phyloP scores from a whole-genome alignment of 306 rosid species.

The Fragaria nilgerrensis region DNA sequence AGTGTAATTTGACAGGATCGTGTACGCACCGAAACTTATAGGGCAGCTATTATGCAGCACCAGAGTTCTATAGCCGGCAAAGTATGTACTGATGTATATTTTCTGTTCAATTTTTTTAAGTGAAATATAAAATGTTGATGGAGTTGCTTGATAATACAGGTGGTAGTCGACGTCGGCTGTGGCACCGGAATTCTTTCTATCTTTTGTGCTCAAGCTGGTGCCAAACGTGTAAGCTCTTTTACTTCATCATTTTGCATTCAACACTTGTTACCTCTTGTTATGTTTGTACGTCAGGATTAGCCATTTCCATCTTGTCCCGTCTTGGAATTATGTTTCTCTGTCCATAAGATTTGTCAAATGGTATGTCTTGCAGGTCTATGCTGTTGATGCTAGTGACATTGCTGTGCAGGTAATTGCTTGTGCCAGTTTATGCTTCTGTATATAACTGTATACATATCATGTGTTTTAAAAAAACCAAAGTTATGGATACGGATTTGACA shows the following conservation, averaged over 20 bases:
- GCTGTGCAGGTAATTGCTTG: constrained; percentile 75
- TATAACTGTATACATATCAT: not conserved
- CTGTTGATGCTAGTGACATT: constrained; percentile 97
- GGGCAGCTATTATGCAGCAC: constrained; percentile 81
- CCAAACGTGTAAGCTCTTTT: constrained; percentile 66
- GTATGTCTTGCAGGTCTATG: constrained; percentile 68
- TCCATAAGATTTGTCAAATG: constrained; percentile 22
- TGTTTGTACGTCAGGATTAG: not conserved
- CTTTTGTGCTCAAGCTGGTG: constrained; percentile 98
- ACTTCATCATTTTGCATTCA: not conserved
- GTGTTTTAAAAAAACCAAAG: not conserved
- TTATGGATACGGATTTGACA: not conserved
- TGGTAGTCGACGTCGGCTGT: constrained; percentile 95
- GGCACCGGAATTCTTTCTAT: constrained; percentile 97
- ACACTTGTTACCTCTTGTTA: not conserved
- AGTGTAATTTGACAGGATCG: constrained; percentile 57
- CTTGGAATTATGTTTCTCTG: not conserved
- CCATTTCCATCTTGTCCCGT: not conserved
- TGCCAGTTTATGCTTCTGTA: not conserved
- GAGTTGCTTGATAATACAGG: constrained; percentile 36
- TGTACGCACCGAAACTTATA: constrained; percentile 81
- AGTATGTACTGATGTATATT: constrained; percentile 32
- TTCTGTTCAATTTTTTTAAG: not conserved
- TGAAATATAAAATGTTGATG: not conserved
- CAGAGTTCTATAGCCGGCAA: constrained; percentile 80